Conservation (phyloP, 2,329 filamentous ascomycete species). For the Phyllosticta citriasiana region DNA sequence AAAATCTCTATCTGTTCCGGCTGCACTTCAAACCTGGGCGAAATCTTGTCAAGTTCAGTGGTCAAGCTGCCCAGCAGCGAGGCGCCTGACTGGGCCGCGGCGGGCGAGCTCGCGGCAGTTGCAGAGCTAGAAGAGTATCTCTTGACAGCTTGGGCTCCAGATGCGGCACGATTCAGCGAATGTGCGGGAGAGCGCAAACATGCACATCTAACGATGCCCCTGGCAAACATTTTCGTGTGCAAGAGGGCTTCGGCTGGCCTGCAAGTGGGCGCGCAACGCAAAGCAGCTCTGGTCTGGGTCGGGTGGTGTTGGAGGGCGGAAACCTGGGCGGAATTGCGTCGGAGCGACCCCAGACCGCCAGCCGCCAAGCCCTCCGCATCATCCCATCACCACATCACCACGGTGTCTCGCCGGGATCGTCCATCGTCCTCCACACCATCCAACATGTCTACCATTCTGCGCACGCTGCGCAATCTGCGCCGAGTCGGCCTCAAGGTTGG, state of each 20-base stretch:
- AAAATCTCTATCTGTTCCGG: slow-evolving; percentile 74
- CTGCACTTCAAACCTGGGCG: slow-evolving; percentile 79
- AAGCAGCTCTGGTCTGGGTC: not conserved
- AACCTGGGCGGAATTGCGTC: slow-evolving; percentile 1
- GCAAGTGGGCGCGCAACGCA: not conserved
- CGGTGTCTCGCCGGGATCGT: not conserved
- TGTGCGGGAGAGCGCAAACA: not conserved
- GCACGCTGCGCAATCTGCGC: slow-evolving; percentile 80
- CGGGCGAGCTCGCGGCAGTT: slow-evolving; percentile 18
- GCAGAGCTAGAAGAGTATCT: slow-evolving; percentile 24
- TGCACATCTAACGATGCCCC: slow-evolving; percentile 1
- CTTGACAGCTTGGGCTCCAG: slow-evolving; percentile 16
- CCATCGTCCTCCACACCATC: slow-evolving; percentile 13
- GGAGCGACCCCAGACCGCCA: not conserved
- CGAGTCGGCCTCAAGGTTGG: slow-evolving; percentile 78
- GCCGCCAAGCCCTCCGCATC: slow-evolving; percentile 3
- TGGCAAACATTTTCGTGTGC: slow-evolving; percentile 4
- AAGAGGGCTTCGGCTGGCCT: not conserved
- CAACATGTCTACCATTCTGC: slow-evolving; percentile 81
- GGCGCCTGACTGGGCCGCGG: slow-evolving; percentile 35
- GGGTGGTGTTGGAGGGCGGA: not conserved
- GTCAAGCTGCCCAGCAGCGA: slow-evolving; percentile 51
- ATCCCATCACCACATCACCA: slow-evolving; percentile 5
- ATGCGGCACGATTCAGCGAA: slow-evolving; percentile 12
- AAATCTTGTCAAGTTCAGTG: slow-evolving; percentile 73